phyloP scores from a whole-genome alignment of 495 filamentous ascomycete species.

The Corynascus novoguineensis region DNA sequence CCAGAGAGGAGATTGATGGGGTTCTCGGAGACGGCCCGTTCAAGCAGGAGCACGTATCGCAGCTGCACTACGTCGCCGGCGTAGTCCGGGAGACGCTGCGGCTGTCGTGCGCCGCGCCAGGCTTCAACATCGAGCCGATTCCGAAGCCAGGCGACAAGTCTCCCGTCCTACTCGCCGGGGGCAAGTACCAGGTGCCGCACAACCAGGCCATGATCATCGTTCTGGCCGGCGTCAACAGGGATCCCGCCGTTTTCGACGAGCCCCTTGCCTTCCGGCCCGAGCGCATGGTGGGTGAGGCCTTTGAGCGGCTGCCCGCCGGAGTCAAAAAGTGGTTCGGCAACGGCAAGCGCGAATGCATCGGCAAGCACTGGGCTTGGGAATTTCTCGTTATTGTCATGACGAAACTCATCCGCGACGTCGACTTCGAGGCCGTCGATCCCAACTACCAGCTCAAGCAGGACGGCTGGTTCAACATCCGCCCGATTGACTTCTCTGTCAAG shows the following conservation, averaged over 20 bases:
- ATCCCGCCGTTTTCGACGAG: slow-evolving; percentile 60
- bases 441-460: slow-evolving; percentile 50
- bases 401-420: slow-evolving; percentile 55
- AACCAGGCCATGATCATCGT: slow-evolving; percentile 58
- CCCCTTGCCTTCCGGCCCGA: slow-evolving; percentile 60
- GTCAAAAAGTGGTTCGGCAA: slow-evolving; percentile 70
- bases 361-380: slow-evolving; percentile 63
- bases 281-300: slow-evolving; percentile 59
- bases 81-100: slow-evolving; percentile 62
- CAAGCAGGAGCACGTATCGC: slow-evolving; percentile 49
- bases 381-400: slow-evolving; percentile 52
- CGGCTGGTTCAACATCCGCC: slow-evolving; percentile 45
- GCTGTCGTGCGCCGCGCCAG: slow-evolving; percentile 58
- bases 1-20: slow-evolving; percentile 60
- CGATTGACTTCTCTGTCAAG: slow-evolving; percentile 36
- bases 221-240: slow-evolving; percentile 56
- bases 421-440: slow-evolving; percentile 54
- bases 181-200: slow-evolving; percentile 60
- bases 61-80: slow-evolving; percentile 59
- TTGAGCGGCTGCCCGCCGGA: slow-evolving; percentile 51
- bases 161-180: slow-evolving; percentile 46
- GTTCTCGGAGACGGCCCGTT: slow-evolving; percentile 53
- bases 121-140: slow-evolving; percentile 58
- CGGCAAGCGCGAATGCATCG: slow-evolving; percentile 62
- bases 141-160: slow-evolving; percentile 42